Evolutionary conservation across 176 grass and related monocot species (phyloP).

Genomic region (Alopecurus myosuroides): DNA sequence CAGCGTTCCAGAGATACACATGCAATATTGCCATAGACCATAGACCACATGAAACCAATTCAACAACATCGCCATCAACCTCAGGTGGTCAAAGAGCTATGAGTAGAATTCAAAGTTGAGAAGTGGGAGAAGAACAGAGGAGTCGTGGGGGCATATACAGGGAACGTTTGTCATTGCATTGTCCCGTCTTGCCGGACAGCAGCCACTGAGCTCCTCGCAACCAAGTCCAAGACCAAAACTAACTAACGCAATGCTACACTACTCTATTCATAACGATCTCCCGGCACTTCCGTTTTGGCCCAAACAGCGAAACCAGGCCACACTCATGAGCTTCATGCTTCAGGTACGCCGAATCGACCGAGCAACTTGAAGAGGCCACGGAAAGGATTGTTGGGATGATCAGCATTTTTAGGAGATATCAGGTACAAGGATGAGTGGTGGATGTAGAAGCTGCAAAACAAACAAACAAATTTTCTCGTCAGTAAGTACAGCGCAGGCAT

Average conservation of each 20-base stretch:
- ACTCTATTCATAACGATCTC: neutral
- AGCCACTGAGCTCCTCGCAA: neutral
- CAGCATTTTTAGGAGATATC: neutral
- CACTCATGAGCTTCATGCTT: neutral
- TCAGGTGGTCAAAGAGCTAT: too few species aligned
- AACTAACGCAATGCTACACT: neutral
- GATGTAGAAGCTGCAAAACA: slow-evolving; percentile 63
- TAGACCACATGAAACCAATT: too few species aligned
- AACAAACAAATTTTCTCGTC: neutral
- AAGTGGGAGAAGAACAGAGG: neutral
- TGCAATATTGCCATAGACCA: too few species aligned
- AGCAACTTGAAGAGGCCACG: slow-evolving; percentile 47
- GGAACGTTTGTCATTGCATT: neutral
- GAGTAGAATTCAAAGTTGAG: neutral
- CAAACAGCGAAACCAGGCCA: too few species aligned
- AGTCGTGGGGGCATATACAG: neutral
- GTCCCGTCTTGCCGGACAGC: neutral
- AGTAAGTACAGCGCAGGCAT: neutral
- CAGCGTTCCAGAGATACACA: too few species aligned
- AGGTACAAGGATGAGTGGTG: slow-evolving; percentile 49
- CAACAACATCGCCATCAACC: too few species aligned
- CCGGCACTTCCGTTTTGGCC: neutral
- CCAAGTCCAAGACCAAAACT: slow-evolving; percentile 2
- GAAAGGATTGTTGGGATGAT: slow-evolving; percentile 49
- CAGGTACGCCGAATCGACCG: slow-evolving; percentile 10